Base-by-base conservation (phyloP, 495 filamentous ascomycete genomes). In the Talaromyces trachyspermus region DNA sequence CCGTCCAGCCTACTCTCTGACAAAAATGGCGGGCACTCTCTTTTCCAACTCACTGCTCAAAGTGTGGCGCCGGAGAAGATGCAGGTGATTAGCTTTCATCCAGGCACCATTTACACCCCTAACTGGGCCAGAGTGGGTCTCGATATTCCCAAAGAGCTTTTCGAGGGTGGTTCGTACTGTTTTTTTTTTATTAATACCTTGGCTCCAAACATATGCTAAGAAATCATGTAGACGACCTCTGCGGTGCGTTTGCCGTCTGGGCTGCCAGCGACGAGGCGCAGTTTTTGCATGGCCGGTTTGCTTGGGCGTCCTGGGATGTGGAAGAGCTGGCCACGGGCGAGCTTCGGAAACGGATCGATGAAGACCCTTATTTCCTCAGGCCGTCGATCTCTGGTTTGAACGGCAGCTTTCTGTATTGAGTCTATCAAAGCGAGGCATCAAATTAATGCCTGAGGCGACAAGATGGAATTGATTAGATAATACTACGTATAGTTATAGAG, bases 271-370 rank as follows among this genome's bases (percentile, higher is more conserved):
- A 61, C 0, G 71, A 78, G 36, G 73, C 74, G 10, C 52, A 46
- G 22, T 77, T 75, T 50, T 50, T 79, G 2, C 67, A 72, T 26
- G 76, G 77, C 8, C 64, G 66, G 20, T 71, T 75, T 37, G 56
- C 72, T 10, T 72, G 68, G 60, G 66, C 63, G 1, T 56, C 60
- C 22, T 80, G 76, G 77, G 77, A 80, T 49, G 62, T 79, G 0
- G 62, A 75, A 2, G 74, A 79, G 60, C 41, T 43, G 4, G 14
- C 55, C 47, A 43, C 25, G 8, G 62, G 61, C 1, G 59, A 62
- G 43, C 11, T 62, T 7, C 39, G 60, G 46, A 66, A 66, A 43
- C 53, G 53, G 1, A 59, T 70, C 10, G 64, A 64, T 2, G 54
- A 56, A 24, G 58, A 69, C 27, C 44, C 44, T 5, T 12, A 48